Base-by-base conservation (phyloP, 2,329 filamentous ascomycete species). In the Diaporthe humulicola region DNA sequence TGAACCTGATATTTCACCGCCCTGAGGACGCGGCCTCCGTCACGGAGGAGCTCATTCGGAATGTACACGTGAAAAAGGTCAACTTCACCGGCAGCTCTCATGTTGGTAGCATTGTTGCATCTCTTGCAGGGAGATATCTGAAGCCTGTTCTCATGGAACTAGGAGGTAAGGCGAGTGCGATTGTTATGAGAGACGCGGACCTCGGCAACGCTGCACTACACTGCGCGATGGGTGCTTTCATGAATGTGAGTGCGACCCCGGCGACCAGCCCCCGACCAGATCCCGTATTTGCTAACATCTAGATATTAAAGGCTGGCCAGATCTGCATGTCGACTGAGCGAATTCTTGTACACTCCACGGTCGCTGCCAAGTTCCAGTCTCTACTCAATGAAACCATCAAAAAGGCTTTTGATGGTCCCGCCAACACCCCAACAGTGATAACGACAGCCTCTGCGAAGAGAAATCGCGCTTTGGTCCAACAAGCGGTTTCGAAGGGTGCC, bases 141-240 rank as follows among this genome's bases (percentile, higher is more conserved):
- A 88, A 87, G 78, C 86, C 86, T 1, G 79, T 85, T 2, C 79
- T 87, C 12, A 79, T 89, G 64, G 87, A 89, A 77, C 83, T 88
- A 3, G 87, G 87, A 12, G 87, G 87, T 38, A 88, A 88, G 77
- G 83, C 82, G 2, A 82, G 82, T 3, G 81, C 84, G 3, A 79
- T 89, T 7, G 84, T 88, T 0, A 81, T 86, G 9, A 80, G 83
- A 45, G 87, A 88, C 74, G 86, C 86, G 0, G 83, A 88, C 75
- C 77, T 88, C 3, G 82, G 84, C 38, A 81, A 83, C 64, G 86
- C 86, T 0, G 85, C 84, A 0, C 70, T 77, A 22, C 73, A 80
- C 19, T 80, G 79, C 57, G 77, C 66, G 22, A 28, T 58, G 33
- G 70, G 54, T 33, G 25, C 60, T 70, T 52, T 61, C 12, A 70